These are phyloP conservation scores for Paracamarosporium sp. DNA, from an alignment of 2,329 filamentous ascomycete species.

Conservation along the genomic window DNA sequence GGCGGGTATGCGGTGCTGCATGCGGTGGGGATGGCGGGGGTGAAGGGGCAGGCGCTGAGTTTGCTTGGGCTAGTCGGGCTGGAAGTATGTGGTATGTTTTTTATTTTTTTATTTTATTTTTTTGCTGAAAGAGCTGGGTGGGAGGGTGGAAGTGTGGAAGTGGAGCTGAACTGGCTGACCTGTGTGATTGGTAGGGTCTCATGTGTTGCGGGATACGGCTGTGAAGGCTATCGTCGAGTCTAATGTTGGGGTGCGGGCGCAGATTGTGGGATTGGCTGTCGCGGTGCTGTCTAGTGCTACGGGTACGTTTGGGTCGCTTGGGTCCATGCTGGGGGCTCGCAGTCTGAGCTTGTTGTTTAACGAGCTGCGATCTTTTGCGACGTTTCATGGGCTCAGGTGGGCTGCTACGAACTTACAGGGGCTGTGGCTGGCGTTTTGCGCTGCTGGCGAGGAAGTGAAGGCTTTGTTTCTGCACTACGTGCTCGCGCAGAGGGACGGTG, in stretches of 20 bases:
- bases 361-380: slow-evolving; percentile 5
- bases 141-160: too few relatives aligned
- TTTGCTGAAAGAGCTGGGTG: too few relatives aligned
- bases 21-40: not conserved
- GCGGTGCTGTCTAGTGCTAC: not conserved
- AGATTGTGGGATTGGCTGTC: slow-evolving; percentile 1
- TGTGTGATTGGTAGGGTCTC: not conserved
- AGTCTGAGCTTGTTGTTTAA: not conserved
- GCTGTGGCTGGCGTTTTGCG: not conserved
- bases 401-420: not conserved
- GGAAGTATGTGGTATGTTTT: not conserved
- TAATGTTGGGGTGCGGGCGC: not conserved
- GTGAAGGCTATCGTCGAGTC: not conserved
- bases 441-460: not conserved
- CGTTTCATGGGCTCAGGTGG: slow-evolving; percentile 5
- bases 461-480: not conserved
- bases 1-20: slow-evolving; percentile 13
- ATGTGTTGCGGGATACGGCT: not conserved
- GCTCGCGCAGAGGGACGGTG: not conserved
- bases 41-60: slow-evolving; percentile 8
- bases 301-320: not conserved
- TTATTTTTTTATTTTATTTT: too few relatives aligned
- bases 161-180: too few relatives aligned
- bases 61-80: slow-evolving; percentile 7
- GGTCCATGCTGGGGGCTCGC: not conserved